Conservation (phyloP, 495 filamentous ascomycete species). For the Lentithecium fluviatile region DNA sequence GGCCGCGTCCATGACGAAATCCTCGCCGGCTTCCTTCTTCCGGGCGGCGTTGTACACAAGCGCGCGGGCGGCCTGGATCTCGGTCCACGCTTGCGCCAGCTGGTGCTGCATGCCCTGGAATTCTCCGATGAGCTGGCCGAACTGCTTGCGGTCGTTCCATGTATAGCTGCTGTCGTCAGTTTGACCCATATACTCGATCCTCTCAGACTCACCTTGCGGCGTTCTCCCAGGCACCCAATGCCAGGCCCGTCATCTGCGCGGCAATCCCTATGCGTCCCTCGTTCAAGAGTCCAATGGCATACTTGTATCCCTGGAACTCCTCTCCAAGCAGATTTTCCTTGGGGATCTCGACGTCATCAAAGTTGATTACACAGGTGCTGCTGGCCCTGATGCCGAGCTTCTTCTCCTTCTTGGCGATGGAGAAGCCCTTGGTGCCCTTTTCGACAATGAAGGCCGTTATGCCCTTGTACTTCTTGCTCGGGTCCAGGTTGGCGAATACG, state of each 20-base stretch:
- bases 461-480: conserved; percentile 84
- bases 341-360: conserved; percentile 92
- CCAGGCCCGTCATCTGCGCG: conserved; percentile 97
- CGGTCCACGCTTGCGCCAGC: conserved; percentile 91
- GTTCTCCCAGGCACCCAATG: conserved; percentile 93
- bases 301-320: conserved; percentile 93
- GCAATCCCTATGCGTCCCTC: conserved; percentile 97
- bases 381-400: conserved; percentile 95
- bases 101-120: conserved; percentile 99
- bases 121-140: conserved; percentile 84
- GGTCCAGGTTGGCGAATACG: conserved; percentile 93
- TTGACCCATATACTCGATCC: background rate
- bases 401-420: conserved; percentile 99
- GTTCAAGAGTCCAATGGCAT: conserved; percentile 93
- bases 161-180: conserved; percentile 57
- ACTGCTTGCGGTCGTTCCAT: conserved; percentile 98
- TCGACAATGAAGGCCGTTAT: conserved; percentile 97
- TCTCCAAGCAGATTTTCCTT: conserved; percentile 83
- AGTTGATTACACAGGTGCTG: conserved; percentile 95
- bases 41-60: conserved; percentile 95
- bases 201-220: conserved; percentile 65
- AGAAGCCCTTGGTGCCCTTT: conserved; percentile 84
- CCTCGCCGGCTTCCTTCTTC: conserved; percentile 95
- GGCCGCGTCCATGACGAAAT: conserved; percentile 92
- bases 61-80: conserved; percentile 86